A percentile compares a stretch with the other conserved stretches of the same genome.
These are phyloP conservation scores for Porcisia hertigi DNA, from an alignment of 208 protist genomes.

Conservation along the genomic window DNA sequence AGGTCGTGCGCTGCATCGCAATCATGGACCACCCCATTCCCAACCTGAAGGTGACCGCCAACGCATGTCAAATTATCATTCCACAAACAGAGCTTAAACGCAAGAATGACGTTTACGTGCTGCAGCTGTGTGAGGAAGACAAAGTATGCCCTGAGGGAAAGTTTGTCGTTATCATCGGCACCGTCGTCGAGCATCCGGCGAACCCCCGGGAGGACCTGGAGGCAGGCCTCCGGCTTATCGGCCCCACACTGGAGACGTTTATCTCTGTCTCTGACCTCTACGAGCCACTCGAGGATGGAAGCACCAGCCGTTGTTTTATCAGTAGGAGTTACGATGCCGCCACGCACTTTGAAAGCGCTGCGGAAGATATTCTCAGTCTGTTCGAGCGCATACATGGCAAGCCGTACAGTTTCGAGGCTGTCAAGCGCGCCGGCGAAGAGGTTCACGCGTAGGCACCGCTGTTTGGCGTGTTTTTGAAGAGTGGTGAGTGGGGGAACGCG, in stretches of 20 bases:
- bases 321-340: constrained; percentile 96
- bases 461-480: neutral
- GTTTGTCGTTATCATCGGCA: constrained; percentile 98
- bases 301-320: constrained; percentile 93
- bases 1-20: constrained; percentile 98
- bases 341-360: constrained; percentile 99
- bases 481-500: neutral
- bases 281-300: constrained; percentile 92
- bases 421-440: constrained; percentile 58
- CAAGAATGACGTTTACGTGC: constrained; percentile 98
- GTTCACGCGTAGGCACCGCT: constrained; percentile 20
- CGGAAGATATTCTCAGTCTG: constrained; percentile 96
- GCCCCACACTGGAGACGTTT: constrained; percentile 91
- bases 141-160: constrained; percentile 97
- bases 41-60: constrained; percentile 62
- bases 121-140: constrained; percentile 92
- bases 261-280: constrained; percentile 89
- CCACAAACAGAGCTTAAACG: constrained; percentile 95
- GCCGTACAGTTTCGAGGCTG: constrained; percentile 78
- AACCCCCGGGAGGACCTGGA: constrained; percentile 95
- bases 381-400: constrained; percentile 97
- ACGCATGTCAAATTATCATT: constrained; percentile 98
- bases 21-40: constrained; percentile 95
- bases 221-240: constrained; percentile 93
- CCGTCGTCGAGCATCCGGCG: constrained; percentile 95